Base-by-base conservation (phyloP, 139 green algal genomes). In the Picochlorum costavermella region DNA sequence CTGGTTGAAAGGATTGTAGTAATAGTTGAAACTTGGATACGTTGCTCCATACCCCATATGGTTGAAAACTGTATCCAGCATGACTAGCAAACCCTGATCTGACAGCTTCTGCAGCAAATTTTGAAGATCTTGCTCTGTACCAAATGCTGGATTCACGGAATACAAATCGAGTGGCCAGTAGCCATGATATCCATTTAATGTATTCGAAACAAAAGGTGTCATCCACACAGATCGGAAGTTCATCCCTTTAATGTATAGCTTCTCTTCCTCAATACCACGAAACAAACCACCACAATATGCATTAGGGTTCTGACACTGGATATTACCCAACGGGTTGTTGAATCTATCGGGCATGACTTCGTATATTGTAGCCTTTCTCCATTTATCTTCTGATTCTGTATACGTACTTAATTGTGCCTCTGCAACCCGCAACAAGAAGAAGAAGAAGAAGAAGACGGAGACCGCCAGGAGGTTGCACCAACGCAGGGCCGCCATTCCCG, bases 41-140 rank as follows among this genome's bases (percentile, higher is more conserved):
- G 43, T 49, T 12, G 50, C 11, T 28, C 55, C 45, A n/a, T 70
- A 74, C 13, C 63, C 68, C 13, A 69, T 53, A 46, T 80, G 73
- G 58, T 80, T 80, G 2, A 40, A 40, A 2, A 80, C 66, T 13
- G 70, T 43, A 30, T 78, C 72, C 28, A 75, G 31, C 53, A 78
- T 71, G 5, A 28, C 17, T 6, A 50, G 28, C 58, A 48, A 64
- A 46, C 17, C n/a, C 10, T 49, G 5, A 25, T 30, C 58, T 64
- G 23, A 49, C 16, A 64, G 26, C 50, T 29, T 55, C 2, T 60
- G 20, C 1, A 31, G 11, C 37, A 67, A 4, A 28, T 33, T 10
- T 2, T 23, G 5, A 33, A 67, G 37, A 6, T 67, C 61, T 2
- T 67, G 49, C 4, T 33, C 17, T 2, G 61, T 60, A 11, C 37